A percentile compares a stretch with the other conserved stretches of the same genome.
Evolutionary conservation across 306 rosid genomes (phyloP).

Genomic region (Arachis hypogaea): DNA sequence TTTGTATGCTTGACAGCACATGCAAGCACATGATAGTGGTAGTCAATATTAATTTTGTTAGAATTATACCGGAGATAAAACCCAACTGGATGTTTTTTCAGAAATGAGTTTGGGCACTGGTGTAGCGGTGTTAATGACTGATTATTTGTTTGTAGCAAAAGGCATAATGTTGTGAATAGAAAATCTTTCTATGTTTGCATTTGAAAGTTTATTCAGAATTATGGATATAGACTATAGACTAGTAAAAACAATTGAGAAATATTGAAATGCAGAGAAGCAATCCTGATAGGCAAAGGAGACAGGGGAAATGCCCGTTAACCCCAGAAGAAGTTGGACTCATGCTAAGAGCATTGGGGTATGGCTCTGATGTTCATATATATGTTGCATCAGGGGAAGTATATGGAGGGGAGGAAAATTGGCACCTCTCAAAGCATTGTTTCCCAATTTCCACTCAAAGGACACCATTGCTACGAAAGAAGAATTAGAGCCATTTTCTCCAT

Average conservation of each 20-base stretch:
- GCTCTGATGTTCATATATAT: slow-evolving; percentile 85
- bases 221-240: not conserved
- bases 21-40: not conserved
- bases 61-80: slow-evolving; percentile 8
- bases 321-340: slow-evolving; percentile 99
- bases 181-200: slow-evolving; percentile 24
- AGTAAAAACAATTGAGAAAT: slow-evolving; percentile 29
- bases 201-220: slow-evolving; percentile 9
- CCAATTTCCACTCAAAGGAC: slow-evolving; percentile 88
- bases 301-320: slow-evolving; percentile 96
- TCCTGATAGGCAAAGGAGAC: slow-evolving; percentile 97
- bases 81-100: not conserved
- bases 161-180: slow-evolving; percentile 8
- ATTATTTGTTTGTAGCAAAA: slow-evolving; percentile 3
- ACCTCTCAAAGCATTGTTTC: slow-evolving; percentile 82
- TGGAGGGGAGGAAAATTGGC: slow-evolving; percentile 93
- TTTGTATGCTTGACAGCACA: slow-evolving; percentile 22
- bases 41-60: slow-evolving; percentile 9
- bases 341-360: slow-evolving; percentile 97
- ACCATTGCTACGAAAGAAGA: slow-evolving; percentile 84
- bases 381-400: slow-evolving; percentile 98
- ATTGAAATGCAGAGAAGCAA: slow-evolving; percentile 72
- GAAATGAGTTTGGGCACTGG: slow-evolving; percentile 20
- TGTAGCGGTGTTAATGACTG: no score
- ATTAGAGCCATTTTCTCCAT: slow-evolving; percentile 76